A percentile compares a stretch with the other conserved stretches of the same genome.
These are phyloP conservation scores for Trichophyton benhamiae DNA, from an alignment of 2,329 filamentous ascomycete genomes.

Conservation along the genomic window DNA sequence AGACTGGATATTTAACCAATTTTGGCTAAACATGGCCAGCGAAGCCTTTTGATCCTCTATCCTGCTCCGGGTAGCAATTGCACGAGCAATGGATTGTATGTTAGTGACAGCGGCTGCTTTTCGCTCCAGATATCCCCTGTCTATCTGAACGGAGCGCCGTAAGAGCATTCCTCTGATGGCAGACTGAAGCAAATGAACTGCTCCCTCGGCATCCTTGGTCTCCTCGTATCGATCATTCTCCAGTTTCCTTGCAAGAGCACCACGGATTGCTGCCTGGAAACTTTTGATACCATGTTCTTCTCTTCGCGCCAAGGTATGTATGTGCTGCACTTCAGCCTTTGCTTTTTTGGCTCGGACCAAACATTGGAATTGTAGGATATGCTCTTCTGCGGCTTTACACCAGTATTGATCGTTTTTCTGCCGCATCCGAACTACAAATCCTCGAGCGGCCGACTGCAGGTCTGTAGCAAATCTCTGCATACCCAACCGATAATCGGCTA, in stretches of 20 bases:
- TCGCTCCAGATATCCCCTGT: constrained; percentile 15
- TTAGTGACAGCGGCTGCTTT: constrained; percentile 21
- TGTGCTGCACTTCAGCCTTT: constrained; percentile 31
- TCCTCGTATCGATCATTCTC: constrained; percentile 44
- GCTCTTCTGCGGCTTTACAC: constrained; percentile 59
- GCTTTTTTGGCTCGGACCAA: constrained; percentile 50
- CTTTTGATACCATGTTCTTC: constrained; percentile 34
- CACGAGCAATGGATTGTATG: constrained; percentile 21
- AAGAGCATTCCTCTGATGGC: constrained; percentile 41
- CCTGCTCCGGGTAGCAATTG: constrained; percentile 27
- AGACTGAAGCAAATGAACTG: constrained; percentile 45
- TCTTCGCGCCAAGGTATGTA: constrained; percentile 29
- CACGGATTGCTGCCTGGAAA: constrained; percentile 46
- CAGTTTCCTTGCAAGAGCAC: constrained; percentile 32
- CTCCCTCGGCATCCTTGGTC: constrained; percentile 51
- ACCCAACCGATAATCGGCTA: constrained; percentile 65
- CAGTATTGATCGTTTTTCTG: constrained; percentile 53
- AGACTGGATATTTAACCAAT: constrained; percentile 20
- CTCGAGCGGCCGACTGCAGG: constrained; percentile 68
- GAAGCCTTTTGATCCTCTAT: constrained; percentile 30
- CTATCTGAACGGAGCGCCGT: constrained; percentile 7
- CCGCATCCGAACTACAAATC: constrained; percentile 57
- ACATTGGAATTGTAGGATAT: constrained; percentile 71
- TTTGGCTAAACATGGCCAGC: constrained; percentile 28
- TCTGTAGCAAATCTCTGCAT: constrained; percentile 71